Base-by-base conservation (phyloP, 192 early-diverging fungal species). In the Backusella macrospora region DNA sequence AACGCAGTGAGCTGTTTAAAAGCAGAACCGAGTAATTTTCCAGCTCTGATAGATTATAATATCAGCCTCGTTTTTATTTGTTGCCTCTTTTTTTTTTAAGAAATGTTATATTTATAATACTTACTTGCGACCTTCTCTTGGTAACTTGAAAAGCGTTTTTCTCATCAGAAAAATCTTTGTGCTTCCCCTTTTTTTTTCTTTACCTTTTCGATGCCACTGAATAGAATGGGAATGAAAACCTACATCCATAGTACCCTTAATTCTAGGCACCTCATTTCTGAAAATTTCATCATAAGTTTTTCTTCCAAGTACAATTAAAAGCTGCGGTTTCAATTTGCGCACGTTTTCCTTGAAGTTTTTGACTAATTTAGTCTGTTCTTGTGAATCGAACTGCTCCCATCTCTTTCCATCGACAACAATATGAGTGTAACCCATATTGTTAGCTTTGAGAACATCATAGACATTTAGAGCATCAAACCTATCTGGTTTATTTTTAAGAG, bases 311-410 rank as follows among this genome's bases (percentile, higher is more conserved):
- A 59, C 52, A 0, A 59, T 21, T 12, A 59, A 59, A 10, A 59
- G 52, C 52, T 59, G 52, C 0, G 52, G 52, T 23, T 26, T 59
- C 21, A 59, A 12, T n/a, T 23, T 59, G 3, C 52, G 52, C 10
- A 59, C 52, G 12, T 59, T 59, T 59, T 59, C 52, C 52, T 59
- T 59, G 26, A 59, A 59, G 52, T 59, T 59, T 2, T 3, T 26
- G 8, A 59, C 12, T 59, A 59, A 59, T 59, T 23, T 21, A 3
- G 1, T 23, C 26, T 26, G 21, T 21, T 59, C 52, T 3, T 7
- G 0, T 21, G 10, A 6, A 23, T 8, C 1, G 12, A 23, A 26
- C 6, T 59, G 7, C 0, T 59, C 52, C 52, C 52, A 59, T 59
- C 13, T 59, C 52, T 59, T 59, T 9, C 52, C 52, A 7, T 59